Evolutionary conservation across 1,284 basidiomycete species (phyloP).

Genomic region (Rhodotorula mucilaginosa): DNA sequence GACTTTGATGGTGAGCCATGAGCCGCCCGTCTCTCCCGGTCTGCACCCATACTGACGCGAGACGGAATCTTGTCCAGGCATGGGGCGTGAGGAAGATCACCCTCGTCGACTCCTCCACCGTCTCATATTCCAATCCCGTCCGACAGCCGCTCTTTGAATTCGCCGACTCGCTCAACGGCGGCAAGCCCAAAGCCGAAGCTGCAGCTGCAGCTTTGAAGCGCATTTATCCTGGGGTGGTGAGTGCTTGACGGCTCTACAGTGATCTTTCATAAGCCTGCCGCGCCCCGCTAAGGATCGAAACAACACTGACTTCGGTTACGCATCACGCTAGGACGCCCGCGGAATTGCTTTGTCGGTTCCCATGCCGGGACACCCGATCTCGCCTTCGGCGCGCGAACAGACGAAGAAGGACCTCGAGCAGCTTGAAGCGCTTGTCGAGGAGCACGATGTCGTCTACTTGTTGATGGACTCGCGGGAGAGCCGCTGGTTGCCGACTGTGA

Average conservation of each 20-base stretch:
- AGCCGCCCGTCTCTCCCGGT: not conserved
- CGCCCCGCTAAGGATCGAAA: too few species aligned
- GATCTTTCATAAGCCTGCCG: too few species aligned
- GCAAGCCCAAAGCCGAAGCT: slow-evolving; percentile 86
- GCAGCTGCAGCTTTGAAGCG: slow-evolving; percentile 82
- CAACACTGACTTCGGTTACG: not conserved
- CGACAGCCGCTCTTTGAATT: slow-evolving; percentile 95
- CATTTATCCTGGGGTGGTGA: slow-evolving; percentile 87
- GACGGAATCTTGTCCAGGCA: slow-evolving; percentile 56
- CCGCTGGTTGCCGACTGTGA: slow-evolving; percentile 88
- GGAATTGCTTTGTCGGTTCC: slow-evolving; percentile 79
- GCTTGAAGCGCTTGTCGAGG: slow-evolving; percentile 73
- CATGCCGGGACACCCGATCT: slow-evolving; percentile 95
- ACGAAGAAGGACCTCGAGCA: slow-evolving; percentile 65
- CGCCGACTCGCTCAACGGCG: slow-evolving; percentile 87
- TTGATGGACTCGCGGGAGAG: slow-evolving; percentile 98
- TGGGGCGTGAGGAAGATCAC: slow-evolving; percentile 96
- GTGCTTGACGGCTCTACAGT: slow-evolving; percentile 46
- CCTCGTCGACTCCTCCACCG: slow-evolving; percentile 81
- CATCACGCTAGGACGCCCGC: slow-evolving; percentile 63
- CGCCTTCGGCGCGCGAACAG: slow-evolving; percentile 55
- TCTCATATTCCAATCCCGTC: slow-evolving; percentile 96
- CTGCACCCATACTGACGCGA: not conserved
- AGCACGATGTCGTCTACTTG: slow-evolving; percentile 86
- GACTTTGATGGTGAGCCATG: slow-evolving; percentile 70